Base-by-base conservation (phyloP, 169 alveolate species). In the Theileria sp. region DNA sequence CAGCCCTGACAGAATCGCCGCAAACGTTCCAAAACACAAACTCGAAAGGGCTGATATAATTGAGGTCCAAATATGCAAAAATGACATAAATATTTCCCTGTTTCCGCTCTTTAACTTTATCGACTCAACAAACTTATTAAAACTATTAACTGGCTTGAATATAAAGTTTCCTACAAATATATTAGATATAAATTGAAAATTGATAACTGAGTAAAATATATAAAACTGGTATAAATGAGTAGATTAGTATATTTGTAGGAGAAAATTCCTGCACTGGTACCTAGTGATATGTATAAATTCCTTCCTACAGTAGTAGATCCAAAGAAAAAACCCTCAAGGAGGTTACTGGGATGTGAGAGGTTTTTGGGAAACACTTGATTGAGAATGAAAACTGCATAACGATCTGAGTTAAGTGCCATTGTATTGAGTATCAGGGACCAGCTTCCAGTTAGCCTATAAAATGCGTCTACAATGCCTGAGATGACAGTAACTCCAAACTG, bases 341-440 rank as follows among this genome's bases (percentile, higher is more conserved):
- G 75, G 80, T 90, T 90, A 38, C 87, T 76, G 19, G 94, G 94
- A 64, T 90, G 93, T 36, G 82, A 89, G 79, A 84, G 64, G 61
- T 73, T 80, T 60, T 85, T 90, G 38, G 87, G 61, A 66, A 87
- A 90, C 56, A 85, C 69, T 51, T 87, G 77, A 66, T 90, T 84
- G 75, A 76, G 64, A 30, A 82, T 32, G 19, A 82, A 17, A 34
- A 82, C 88, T 21, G 88, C 84, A 38, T 82, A 82, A 0, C 88
- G 77, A 50, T 82, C 88, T 6, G 88, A 23, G 50, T 84, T 84
- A 51, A 36, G 58, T 30, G 90, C 81, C 80, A 84, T 17, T 8
- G 84, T 67, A 38, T 84, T 76, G 64, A 84, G 77, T 26, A 84
- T 5, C 28, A 77, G 49, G 70, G 65, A 76, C 90, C 90, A 84